Evolutionary conservation across 257 asterid species (phyloP).

Genomic region (Solanum sitiens): DNA sequence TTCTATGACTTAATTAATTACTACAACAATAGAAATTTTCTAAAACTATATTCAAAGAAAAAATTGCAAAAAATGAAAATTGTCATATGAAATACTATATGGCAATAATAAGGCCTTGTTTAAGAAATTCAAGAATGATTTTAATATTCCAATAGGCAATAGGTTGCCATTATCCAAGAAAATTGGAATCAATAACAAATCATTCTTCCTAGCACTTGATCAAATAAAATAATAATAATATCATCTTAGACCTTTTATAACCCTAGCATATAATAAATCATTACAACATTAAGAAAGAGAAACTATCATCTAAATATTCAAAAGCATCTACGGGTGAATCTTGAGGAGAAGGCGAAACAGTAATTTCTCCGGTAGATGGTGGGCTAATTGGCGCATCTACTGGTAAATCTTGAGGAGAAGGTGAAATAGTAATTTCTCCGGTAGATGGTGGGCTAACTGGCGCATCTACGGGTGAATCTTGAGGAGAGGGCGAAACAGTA

Average conservation of each 20-base stretch:
- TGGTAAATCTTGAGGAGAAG: background rate
- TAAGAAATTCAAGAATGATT: background rate
- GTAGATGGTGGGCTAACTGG: background rate
- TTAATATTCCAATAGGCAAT: background rate
- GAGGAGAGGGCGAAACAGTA: no score
- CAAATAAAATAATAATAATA: background rate
- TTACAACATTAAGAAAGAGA: background rate
- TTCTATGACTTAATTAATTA: background rate
- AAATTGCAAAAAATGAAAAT: background rate
- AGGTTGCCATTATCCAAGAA: background rate
- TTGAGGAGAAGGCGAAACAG: background rate
- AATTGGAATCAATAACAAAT: background rate
- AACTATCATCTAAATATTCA: background rate
- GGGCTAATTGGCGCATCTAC: no score
- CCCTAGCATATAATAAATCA: background rate
- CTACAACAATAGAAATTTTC: background rate
- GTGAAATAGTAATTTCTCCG: background rate
- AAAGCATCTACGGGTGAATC: background rate
- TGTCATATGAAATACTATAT: background rate
- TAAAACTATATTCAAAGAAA: background rate
- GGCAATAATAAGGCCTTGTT: background rate
- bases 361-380: no score
- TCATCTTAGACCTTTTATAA: background rate
- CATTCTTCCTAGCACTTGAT: background rate
- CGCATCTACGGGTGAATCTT: no score